Base-by-base conservation (phyloP, 2,329 filamentous ascomycete species). In the Sporothrix humicola region DNA sequence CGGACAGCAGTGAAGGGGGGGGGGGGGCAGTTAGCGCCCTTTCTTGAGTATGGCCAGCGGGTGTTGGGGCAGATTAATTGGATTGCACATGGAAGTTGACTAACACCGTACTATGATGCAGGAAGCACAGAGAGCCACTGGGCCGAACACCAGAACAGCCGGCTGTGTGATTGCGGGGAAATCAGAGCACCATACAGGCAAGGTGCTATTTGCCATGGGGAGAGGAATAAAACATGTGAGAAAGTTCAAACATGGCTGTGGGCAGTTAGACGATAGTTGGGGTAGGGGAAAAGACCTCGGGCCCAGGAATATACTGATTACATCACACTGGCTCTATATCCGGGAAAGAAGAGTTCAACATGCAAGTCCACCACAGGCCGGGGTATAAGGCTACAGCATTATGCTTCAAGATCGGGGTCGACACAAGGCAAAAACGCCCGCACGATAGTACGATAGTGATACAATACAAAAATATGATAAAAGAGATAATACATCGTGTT, bases 401-500 rank as follows among this genome's bases (percentile, higher is more conserved):
- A 37, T 37, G 31, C 31, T 37, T 37, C 31, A 37, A 37, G 31
- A 7, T 37, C 31, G 31, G 31, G 31, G 31, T 26, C 50, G 20
- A 59, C 13, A 50, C 31, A 50, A 52, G 26, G 58, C 44, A 63
- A 37, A 15, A 52, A 10, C 65, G 23, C 46, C 23, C 15, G 26
- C 48, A 52, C 17, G 20, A 26, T 68, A 44, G 58, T 48, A 63
- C 8, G 20, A 26, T 68, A 44, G 58, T 48, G 52, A 31, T 37
- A 61, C 23, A 50, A 20, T 37, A 68, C 65, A 68, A 9, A 37
- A 37, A 68, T 20, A 69, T 20, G 8, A 52, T 20, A 31, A 42
- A 13, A 56, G 48, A 9, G 54, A 72, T 54, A 72, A 58, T 59
- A 50, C 44, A 63, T 63, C 69, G 44, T 52, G 54, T 71, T 63